phyloP scores from a whole-genome alignment of 306 rosid species.

The Cucumis sativus region DNA sequence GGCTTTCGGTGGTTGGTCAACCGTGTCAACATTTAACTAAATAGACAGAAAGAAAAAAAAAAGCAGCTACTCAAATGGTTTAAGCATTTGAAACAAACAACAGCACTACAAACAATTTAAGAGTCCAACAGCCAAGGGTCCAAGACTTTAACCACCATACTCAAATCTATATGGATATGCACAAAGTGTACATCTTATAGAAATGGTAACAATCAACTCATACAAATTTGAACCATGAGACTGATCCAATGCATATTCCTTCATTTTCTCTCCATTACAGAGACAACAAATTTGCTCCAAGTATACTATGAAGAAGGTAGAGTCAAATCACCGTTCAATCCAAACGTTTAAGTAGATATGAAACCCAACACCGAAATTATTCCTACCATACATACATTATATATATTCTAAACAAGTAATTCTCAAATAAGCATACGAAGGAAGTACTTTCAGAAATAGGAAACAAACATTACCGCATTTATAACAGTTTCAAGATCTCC shows the following conservation, averaged over 20 bases:
- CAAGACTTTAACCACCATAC: neutral
- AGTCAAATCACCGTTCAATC: neutral
- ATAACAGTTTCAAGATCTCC: slow-evolving; percentile 51
- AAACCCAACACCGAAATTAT: neutral
- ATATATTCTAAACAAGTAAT: neutral
- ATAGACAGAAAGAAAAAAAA: neutral
- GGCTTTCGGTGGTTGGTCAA: slow-evolving; percentile 39
- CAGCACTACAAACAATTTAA: neutral
- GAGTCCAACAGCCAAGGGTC: neutral
- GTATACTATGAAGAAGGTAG: neutral
- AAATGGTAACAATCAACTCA: neutral
- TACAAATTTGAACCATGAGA: neutral
- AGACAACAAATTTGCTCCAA: neutral
- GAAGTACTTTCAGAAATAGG: neutral
- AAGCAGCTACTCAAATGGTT: neutral
- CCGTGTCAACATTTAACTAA: slow-evolving; percentile 34
- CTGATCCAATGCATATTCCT: neutral
- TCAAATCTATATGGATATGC: neutral
- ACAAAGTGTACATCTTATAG: neutral
- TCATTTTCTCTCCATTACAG: neutral
- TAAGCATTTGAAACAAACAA: neutral
- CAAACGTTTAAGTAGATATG: neutral
- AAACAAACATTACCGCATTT: slow-evolving; percentile 36
- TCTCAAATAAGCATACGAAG: neutral
- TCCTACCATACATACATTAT: neutral